A percentile compares a stretch with the other conserved stretches of the same genome.
Conservation (phyloP, 176 grass and related monocot genomes). For the Musa troglodytarum region DNA sequence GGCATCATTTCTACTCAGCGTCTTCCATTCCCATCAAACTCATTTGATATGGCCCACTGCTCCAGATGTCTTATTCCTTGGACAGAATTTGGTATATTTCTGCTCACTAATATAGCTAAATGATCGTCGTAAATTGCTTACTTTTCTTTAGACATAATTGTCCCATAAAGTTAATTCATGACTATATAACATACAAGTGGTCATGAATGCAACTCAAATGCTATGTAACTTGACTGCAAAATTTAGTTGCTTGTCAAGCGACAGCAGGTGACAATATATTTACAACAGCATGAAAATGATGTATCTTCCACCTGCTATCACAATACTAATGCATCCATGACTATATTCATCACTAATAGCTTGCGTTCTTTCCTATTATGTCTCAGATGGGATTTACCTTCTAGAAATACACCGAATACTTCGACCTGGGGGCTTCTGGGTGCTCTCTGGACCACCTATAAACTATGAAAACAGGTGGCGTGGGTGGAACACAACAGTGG, state of each 20-base stretch:
- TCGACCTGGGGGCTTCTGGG: constrained; percentile 81
- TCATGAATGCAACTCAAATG: too few relatives aligned
- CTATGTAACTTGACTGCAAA: too few relatives aligned
- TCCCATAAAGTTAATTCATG: too few relatives aligned
- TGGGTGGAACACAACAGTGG: constrained; percentile 84
- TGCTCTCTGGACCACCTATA: constrained; percentile 85
- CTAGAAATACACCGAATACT: constrained; percentile 78
- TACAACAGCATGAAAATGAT: too few relatives aligned
- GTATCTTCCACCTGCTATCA: too few relatives aligned
- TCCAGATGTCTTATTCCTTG: constrained; percentile 84
- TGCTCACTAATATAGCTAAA: not conserved
- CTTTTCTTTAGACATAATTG: too few relatives aligned
- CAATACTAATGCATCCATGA: too few relatives aligned
- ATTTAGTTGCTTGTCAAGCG: too few relatives aligned
- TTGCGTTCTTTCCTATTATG: not conserved
- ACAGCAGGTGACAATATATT: too few relatives aligned
- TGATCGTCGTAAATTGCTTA: too few relatives aligned
- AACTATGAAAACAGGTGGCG: constrained; percentile 98
- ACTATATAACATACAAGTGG: too few relatives aligned
- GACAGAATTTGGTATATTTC: constrained; percentile 60
- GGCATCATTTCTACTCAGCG: constrained; percentile 96
- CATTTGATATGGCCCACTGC: constrained; percentile 92
- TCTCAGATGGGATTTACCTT: constrained; percentile 65
- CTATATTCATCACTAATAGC: too few relatives aligned
- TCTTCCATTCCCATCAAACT: constrained; percentile 61